Evolutionary conservation across 1,139 yeast genomes (phyloP), one percentile per base, ranked within the genome.

Genomic region (Saccharomyces hybrid): DNA sequence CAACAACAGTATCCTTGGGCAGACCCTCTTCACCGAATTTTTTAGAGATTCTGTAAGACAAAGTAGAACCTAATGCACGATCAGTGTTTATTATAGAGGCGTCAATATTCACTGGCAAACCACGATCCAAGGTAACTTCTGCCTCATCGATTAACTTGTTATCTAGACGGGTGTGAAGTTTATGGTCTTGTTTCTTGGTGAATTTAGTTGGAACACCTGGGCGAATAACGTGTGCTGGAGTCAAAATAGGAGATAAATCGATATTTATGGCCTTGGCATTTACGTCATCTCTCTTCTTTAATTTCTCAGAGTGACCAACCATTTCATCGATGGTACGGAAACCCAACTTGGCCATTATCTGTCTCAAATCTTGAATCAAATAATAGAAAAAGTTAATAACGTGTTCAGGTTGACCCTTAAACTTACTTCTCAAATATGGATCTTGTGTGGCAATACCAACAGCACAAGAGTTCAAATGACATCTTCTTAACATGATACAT

Each of bases 371-470:
- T 66, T 90, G 89, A 55, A 97, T 85, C 71, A 93, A 78, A 74
- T 91, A 93, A 77, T 86, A 93, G 80, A 93, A 93, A 78, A 93
- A 93, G 79, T 93, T 93, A 73, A 93, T 91, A 57, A 93, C 98
- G 68, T 93, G 98, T 73, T 93, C 99, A 53, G 99, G 99, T 55
- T 97, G 91, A 69, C 99, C 99, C 66, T 82, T 80, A 74, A 93
- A 93, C 74, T 91, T 93, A 75, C 82, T 82, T 74, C 99, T 84
- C 64, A 93, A 80, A 62, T 84, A 89, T 31, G 98, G 97, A 72
- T 93, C 98, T 73, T 93, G 99, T 44, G 99, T 93, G 49, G 99
- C 99, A 76, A 93, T 88, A 75, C 99, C 99, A 53, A 91, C 98
- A 41, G 99, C 96, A 74, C 99, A 93, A 48, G 96, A 83, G 73